Evolutionary conservation across 2,329 filamentous ascomycete genomes (phyloP).

Genomic region (Fusarium foetens): DNA sequence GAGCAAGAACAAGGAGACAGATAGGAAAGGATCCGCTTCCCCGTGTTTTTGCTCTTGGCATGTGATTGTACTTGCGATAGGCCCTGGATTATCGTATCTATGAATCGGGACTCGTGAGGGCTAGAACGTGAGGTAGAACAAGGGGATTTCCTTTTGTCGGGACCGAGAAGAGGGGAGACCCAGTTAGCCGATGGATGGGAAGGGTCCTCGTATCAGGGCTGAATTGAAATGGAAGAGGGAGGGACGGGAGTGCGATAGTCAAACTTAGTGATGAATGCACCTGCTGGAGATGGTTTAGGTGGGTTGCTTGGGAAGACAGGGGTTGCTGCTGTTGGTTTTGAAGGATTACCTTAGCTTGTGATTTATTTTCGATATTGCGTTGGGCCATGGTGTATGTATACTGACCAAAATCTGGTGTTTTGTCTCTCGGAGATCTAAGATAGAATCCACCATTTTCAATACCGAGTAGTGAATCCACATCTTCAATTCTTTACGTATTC

Average conservation of each 20-base stretch:
- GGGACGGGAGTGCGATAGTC: conserved; percentile 25
- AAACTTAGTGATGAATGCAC: conserved; percentile 32
- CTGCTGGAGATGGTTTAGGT: conserved; percentile 34
- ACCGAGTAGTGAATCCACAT: background rate
- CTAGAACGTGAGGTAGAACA: background rate
- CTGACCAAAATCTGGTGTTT: background rate
- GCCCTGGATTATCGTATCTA: background rate
- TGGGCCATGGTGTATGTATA: background rate
- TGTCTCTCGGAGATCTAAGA: background rate
- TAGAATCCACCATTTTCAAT: background rate
- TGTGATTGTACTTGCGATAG: conserved; percentile 17
- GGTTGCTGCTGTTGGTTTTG: conserved; percentile 14
- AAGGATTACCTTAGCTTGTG: conserved; percentile 1
- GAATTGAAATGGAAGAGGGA: conserved; percentile 1
- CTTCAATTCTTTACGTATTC: background rate
- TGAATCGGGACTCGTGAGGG: background rate
- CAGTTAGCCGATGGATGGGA: conserved; percentile 12
- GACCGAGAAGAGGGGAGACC: conserved; percentile 22
- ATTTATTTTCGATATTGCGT: background rate
- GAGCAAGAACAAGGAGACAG: conserved; percentile 7
- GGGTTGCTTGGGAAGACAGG: conserved; percentile 21
- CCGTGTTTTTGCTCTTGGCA: conserved; percentile 25
- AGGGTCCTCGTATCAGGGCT: conserved; percentile 7
- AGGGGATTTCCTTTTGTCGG: conserved; percentile 11
- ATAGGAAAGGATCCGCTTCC: conserved; percentile 28